Evolutionary conservation across 2,329 filamentous ascomycete species (phyloP).

Genomic region (Cladorrhinum sp.): DNA sequence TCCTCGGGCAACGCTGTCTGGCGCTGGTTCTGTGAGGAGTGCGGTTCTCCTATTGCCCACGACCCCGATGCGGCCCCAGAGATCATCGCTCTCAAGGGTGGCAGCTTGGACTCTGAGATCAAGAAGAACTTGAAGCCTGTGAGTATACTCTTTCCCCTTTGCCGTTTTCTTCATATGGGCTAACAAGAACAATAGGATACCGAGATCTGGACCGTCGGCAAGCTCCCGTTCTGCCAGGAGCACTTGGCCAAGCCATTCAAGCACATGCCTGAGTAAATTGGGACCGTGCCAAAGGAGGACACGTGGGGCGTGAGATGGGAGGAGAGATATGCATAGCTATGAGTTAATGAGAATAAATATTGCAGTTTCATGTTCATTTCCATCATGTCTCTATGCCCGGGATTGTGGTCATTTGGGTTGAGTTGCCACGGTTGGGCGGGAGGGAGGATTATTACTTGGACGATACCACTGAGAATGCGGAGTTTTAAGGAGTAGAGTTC

Average conservation of each 20-base stretch:
- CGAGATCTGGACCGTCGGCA: constrained; percentile 67
- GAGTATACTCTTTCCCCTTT: constrained; percentile 30
- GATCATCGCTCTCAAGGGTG: constrained; percentile 68
- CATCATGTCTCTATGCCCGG: too few relatives aligned
- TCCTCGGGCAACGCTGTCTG: constrained; percentile 61
- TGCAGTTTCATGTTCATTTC: too few relatives aligned
- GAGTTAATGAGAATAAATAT: background rate
- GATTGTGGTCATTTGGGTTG: too few relatives aligned
- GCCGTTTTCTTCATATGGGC: too few relatives aligned
- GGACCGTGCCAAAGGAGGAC: background rate
- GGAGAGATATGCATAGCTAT: background rate
- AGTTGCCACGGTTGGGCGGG: too few relatives aligned
- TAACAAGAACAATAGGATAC: constrained; percentile 45
- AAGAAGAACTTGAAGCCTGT: constrained; percentile 67
- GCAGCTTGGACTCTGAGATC: constrained; percentile 59
- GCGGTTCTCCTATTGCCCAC: constrained; percentile 67
- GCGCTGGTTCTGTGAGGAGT: constrained; percentile 67
- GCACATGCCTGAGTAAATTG: constrained; percentile 43
- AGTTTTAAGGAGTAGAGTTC: too few relatives aligned
- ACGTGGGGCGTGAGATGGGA: background rate
- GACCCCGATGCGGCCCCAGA: constrained; percentile 67
- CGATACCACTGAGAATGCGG: too few relatives aligned
- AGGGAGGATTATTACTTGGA: too few relatives aligned
- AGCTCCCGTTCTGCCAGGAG: constrained; percentile 69
- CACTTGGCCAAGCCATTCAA: constrained; percentile 59